Evolutionary conservation across 306 rosid genomes (phyloP).

Genomic region (Acacia acuminata): DNA sequence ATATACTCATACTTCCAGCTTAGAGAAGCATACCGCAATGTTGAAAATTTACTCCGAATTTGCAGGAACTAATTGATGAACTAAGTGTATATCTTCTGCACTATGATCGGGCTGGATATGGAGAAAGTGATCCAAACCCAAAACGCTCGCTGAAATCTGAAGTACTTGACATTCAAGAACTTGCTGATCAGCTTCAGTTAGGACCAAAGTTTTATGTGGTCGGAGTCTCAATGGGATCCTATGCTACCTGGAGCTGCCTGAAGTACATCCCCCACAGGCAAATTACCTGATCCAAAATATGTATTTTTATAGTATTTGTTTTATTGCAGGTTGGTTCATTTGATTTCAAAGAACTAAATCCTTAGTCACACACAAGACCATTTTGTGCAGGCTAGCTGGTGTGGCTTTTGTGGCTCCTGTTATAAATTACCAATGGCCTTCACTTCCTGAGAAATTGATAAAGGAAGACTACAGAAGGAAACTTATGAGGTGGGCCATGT

Average conservation of each 20-base stretch:
- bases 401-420: conserved; percentile 80
- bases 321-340: not conserved
- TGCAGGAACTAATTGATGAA: conserved; percentile 80
- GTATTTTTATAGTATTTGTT: not conserved
- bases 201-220: conserved; percentile 79
- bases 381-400: conserved; percentile 79
- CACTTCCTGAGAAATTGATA: conserved; percentile 65
- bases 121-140: conserved; percentile 91
- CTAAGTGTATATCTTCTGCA: conserved; percentile 73
- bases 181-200: conserved; percentile 75
- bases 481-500: conserved; percentile 46
- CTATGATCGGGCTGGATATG: conserved; percentile 89
- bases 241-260: conserved; percentile 89
- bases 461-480: conserved; percentile 73
- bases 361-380: conserved; percentile 12
- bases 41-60: conserved; percentile 43
- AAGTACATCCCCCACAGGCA: conserved; percentile 85
- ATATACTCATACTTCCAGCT: not conserved
- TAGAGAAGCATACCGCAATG: conserved; percentile 9
- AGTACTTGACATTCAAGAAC: conserved; percentile 82
- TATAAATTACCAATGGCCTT: conserved; percentile 85
- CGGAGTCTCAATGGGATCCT: conserved; percentile 93
- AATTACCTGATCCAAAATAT: conserved; percentile 30
- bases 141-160: conserved; percentile 71
- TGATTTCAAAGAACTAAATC: not conserved